Evolutionary conservation across 768 basidiomycete species (phyloP).

Genomic region (Podaxis sp.): DNA sequence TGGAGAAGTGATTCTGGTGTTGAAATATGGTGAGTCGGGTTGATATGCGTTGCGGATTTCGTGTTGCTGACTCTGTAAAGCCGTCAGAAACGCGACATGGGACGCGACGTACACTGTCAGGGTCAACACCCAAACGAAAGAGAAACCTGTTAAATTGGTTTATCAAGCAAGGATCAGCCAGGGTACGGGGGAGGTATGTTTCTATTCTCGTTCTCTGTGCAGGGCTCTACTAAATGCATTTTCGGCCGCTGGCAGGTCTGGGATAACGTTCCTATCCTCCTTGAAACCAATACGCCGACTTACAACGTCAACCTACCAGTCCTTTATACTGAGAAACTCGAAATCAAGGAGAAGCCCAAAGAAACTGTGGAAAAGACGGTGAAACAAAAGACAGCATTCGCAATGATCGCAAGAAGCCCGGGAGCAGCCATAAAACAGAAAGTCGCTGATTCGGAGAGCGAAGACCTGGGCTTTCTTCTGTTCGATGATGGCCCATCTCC

Average conservation of each 20-base stretch:
- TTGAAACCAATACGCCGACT: slow-evolving; percentile 40
- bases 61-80: slow-evolving; percentile 8
- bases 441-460: not conserved
- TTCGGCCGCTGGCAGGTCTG: slow-evolving; percentile 28
- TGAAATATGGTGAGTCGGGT: slow-evolving; percentile 35
- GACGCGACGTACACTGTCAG: slow-evolving; percentile 37
- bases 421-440: not conserved
- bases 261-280: slow-evolving; percentile 36
- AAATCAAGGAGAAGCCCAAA: not conserved
- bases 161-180: slow-evolving; percentile 43
- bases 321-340: slow-evolving; percentile 18
- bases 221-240: not conserved
- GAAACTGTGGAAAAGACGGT: not conserved
- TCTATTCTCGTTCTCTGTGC: not conserved
- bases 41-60: not conserved
- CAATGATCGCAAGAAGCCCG: not conserved
- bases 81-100: slow-evolving; percentile 32
- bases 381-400: not conserved
- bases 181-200: slow-evolving; percentile 37
- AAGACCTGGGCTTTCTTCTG: slow-evolving; percentile 12
- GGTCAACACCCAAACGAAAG: slow-evolving; percentile 34
- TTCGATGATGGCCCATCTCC: slow-evolving; percentile 11
- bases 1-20: slow-evolving; percentile 34
- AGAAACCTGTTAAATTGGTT: slow-evolving; percentile 30
- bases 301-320: slow-evolving; percentile 34